Conservation (phyloP, 2,329 filamentous ascomycete species). For the Neofusicoccum laricinum region DNA sequence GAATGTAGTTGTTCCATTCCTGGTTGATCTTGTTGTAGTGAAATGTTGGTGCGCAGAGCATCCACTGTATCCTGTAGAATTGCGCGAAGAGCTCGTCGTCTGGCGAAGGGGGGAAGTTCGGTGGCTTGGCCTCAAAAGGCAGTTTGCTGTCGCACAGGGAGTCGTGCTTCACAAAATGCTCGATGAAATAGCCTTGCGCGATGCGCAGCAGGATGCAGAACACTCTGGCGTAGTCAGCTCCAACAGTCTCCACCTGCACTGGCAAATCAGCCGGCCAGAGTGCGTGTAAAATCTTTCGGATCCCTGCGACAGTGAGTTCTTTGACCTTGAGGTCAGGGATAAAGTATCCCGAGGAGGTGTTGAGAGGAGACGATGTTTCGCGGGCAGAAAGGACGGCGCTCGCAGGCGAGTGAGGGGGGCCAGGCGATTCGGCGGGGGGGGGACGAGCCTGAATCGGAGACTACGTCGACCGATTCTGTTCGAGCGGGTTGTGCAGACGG, state of each 20-base stretch:
- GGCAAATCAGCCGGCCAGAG: too few relatives aligned
- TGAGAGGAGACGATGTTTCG: too few relatives aligned
- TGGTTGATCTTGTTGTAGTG: background rate
- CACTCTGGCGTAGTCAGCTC: constrained; percentile 15
- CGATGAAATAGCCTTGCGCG: constrained; percentile 15
- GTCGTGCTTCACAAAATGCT: constrained; percentile 13
- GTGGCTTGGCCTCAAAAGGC: constrained; percentile 16
- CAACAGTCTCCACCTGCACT: background rate
- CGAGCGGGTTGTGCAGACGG: background rate
- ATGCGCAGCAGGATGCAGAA: constrained; percentile 22
- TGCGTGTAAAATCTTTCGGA: background rate
- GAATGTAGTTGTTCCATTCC: background rate
- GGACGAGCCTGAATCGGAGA: too few relatives aligned
- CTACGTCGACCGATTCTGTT: too few relatives aligned
- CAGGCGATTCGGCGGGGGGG: too few relatives aligned
- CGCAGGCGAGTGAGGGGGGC: too few relatives aligned
- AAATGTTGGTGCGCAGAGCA: constrained; percentile 18
- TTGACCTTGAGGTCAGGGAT: too few relatives aligned
- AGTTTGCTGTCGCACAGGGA: constrained; percentile 18
- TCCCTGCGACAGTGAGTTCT: too few relatives aligned
- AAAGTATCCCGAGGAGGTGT: too few relatives aligned
- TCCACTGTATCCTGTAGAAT: constrained; percentile 22
- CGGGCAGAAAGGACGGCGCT: too few relatives aligned
- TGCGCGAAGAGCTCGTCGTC: background rate
- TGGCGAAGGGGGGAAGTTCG: background rate